Base-by-base conservation (phyloP, 306 rosid genomes). In the cucumber (Cucumis sativus) region DNA sequence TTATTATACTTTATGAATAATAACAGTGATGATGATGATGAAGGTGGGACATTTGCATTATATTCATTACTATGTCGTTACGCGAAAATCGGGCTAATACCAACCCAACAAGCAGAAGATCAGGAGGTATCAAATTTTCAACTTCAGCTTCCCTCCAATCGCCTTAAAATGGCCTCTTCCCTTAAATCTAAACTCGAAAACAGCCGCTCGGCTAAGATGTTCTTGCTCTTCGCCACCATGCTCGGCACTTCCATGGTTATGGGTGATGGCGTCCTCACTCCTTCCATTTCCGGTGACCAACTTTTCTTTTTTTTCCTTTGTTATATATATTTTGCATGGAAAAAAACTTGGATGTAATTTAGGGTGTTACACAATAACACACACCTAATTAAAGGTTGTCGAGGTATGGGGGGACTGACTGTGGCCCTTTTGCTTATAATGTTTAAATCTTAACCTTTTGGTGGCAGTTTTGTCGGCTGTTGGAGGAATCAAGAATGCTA, bases 221-320 rank as follows among this genome's bases (percentile, higher is more conserved):
- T 74, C 6, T 67, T 85, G 10, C 79, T 85, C 63, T 7, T 77
- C 4, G 25, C 79, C 61, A 77, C 88, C 61, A 85, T 82, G 78
- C 81, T 75, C n/a, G 84, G 88, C 58, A 82, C 85, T 52, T 85
- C 88, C 69, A 85, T 82, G 88, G 85, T 85, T 5, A 85, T 82
- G 28, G 88, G 85, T 8, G 85, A 85, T 66, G 85, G 88, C 17
- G 62, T 82, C 49, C 84, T 84, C 47, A 84, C 85, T 57, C 80
- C 80, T 66, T 70, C 70, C 78, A 79, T 79, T 17, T 78, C 80
- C 18, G 80, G 57, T 52, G 15, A 52, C 20, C 37, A 33, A 33
- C 37, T 33, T 33, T 15, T 1, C 2, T 52, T 2, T 3, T 6
- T 17, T 52, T 52, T 52, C 20, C 7, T 33, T 33, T 33, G 3